phyloP scores from a whole-genome alignment of 805 yeast species.

The Tetrapisispora pingtungensis region DNA sequence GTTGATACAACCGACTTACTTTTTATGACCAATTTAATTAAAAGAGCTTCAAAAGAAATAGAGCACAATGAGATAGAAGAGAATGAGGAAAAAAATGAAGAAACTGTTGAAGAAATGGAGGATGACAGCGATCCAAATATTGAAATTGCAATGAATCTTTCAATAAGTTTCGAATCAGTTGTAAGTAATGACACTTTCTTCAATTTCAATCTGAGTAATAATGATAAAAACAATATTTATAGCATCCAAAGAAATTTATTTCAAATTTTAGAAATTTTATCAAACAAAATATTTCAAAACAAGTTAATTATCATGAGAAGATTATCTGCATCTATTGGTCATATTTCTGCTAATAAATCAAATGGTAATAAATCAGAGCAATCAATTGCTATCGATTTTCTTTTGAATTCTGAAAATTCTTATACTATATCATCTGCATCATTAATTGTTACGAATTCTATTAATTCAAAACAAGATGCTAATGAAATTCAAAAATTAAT shows the following conservation, averaged over 20 bases:
- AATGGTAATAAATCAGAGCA: slow-evolving; percentile 16
- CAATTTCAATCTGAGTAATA: slow-evolving; percentile 5
- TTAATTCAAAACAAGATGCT: slow-evolving; percentile 15
- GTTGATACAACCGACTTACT: slow-evolving; percentile 4
- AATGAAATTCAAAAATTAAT: slow-evolving; percentile 10
- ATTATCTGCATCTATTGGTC: slow-evolving; percentile 17
- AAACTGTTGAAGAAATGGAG: slow-evolving; percentile 3
- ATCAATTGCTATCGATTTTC: slow-evolving; percentile 7
- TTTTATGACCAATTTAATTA: slow-evolving; percentile 9
- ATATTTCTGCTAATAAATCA: slow-evolving; percentile 20
- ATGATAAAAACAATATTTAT: slow-evolving; percentile 1
- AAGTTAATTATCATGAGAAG: slow-evolving; percentile 28
- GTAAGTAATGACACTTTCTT: slow-evolving; percentile 8
- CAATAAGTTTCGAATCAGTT: slow-evolving; percentile 15
- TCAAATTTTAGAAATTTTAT: slow-evolving; percentile 10
- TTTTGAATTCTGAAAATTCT: slow-evolving; percentile 9
- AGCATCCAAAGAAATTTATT: slow-evolving; percentile 14
- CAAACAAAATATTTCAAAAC: slow-evolving; percentile 15
- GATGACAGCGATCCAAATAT: slow-evolving; percentile 17
- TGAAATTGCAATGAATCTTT: slow-evolving; percentile 14
- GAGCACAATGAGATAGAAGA: slow-evolving; percentile 4
- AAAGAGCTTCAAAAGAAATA: slow-evolving; percentile 8
- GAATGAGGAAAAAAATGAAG: slow-evolving; percentile 5
- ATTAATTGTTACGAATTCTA: slow-evolving; percentile 22
- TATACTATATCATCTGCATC: slow-evolving; percentile 20